phyloP scores from a whole-genome alignment of 805 yeast genomes.

The Myxozyma vanderwaltii region DNA sequence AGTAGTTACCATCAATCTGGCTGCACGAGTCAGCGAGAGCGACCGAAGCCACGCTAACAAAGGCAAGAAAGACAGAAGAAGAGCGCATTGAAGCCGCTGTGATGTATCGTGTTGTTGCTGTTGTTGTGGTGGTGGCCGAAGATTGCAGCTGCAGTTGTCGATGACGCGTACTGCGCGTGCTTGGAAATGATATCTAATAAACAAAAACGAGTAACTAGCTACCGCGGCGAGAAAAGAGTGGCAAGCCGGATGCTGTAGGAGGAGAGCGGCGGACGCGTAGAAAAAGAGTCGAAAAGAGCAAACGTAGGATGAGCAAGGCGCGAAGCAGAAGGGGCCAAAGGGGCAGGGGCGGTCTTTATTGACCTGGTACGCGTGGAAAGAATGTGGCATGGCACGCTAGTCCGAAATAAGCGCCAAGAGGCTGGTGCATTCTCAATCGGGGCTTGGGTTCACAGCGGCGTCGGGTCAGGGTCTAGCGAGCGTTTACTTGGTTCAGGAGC shows the following conservation, averaged over 20 bases:
- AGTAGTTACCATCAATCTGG: constrained; percentile 65
- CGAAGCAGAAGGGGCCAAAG: constrained; percentile 9
- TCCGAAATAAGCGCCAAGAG: background rate
- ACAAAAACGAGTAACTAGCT: background rate
- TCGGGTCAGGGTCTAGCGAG: constrained; percentile 10
- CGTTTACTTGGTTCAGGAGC: background rate
- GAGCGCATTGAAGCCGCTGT: constrained; percentile 12
- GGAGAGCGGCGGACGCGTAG: background rate
- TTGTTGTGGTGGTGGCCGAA: background rate
- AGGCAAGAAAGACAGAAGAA: background rate
- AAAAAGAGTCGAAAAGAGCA: background rate
- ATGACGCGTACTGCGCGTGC: too few species aligned
- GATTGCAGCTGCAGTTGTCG: background rate
- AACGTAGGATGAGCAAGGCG: background rate
- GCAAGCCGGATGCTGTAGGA: constrained; percentile 17
- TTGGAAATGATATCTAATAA: too few species aligned
- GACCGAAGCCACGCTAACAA: constrained; percentile 14
- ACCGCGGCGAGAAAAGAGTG: constrained; percentile 27
- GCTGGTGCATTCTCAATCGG: constrained; percentile 14
- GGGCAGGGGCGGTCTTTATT: constrained; percentile 10
- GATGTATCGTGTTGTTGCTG: background rate
- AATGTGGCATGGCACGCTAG: constrained; percentile 8
- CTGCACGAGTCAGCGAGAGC: constrained; percentile 20
- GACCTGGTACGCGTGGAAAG: constrained; percentile 8
- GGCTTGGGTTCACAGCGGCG: background rate